Evolutionary conservation across 2,329 filamentous ascomycete species (phyloP).

Genomic region (Talaromyces sp.): DNA sequence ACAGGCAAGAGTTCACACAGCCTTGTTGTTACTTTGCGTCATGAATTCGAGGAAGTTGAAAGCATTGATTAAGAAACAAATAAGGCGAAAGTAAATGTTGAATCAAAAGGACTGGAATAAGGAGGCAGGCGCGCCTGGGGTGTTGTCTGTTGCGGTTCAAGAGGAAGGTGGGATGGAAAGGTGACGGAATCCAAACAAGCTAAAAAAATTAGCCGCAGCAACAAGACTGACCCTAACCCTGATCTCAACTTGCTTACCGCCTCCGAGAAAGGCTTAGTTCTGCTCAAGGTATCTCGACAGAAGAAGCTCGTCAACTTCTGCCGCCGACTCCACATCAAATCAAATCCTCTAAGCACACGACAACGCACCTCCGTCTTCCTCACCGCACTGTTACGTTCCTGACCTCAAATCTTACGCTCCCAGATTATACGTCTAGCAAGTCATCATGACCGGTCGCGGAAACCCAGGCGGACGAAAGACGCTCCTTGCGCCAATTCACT

Average conservation of each 20-base stretch:
- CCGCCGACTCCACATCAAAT: constrained; percentile 10
- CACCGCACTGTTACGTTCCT: not conserved
- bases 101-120: constrained; percentile 4
- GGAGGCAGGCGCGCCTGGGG: constrained; percentile 16
- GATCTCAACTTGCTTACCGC: not conserved
- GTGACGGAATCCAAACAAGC: constrained; percentile 22
- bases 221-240: not conserved
- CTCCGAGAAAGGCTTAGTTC: not conserved
- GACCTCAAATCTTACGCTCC: not conserved
- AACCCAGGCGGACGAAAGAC: constrained; percentile 61
- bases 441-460: constrained; percentile 51
- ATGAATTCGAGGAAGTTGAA: constrained; percentile 4
- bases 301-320: not conserved
- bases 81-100: not conserved
- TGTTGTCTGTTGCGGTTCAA: constrained; percentile 24
- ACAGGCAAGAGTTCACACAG: constrained; percentile 9
- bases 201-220: constrained; percentile 24
- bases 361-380: constrained; percentile 1
- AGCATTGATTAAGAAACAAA: not conserved
- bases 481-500: constrained; percentile 74
- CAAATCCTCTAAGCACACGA: constrained; percentile 14
- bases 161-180: constrained; percentile 16
- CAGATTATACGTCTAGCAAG: not conserved
- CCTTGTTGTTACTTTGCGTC: constrained; percentile 4
- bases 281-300: too few relatives aligned